Evolutionary conservation across 1,139 yeast genomes (phyloP).

Genomic region (Saccharomyces uvarum): DNA sequence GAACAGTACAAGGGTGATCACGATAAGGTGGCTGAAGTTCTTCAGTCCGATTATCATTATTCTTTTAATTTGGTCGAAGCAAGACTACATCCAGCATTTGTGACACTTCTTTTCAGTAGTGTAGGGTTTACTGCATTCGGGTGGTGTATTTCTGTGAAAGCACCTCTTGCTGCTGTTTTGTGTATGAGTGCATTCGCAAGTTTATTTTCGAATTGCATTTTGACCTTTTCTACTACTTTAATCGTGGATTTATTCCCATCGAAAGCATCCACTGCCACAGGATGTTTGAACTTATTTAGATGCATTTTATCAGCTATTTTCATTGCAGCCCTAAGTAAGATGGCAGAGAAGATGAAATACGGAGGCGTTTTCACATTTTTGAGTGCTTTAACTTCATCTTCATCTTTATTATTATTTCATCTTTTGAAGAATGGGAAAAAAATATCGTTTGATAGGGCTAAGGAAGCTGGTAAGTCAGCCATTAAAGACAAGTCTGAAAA

Average conservation of each 20-base stretch:
- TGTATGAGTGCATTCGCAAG: constrained; percentile 50
- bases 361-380: constrained; percentile 61
- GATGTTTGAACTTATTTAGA: constrained; percentile 50
- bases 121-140: constrained; percentile 50
- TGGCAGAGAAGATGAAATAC: constrained; percentile 42
- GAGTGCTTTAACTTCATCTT: constrained; percentile 35
- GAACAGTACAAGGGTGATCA: constrained; percentile 20
- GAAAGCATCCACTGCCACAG: constrained; percentile 51
- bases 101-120: constrained; percentile 35
- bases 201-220: constrained; percentile 43
- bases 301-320: constrained; percentile 55
- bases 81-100: constrained; percentile 36
- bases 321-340: constrained; percentile 50
- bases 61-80: constrained; percentile 42
- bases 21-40: constrained; percentile 17
- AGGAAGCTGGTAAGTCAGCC: background rate
- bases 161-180: constrained; percentile 48
- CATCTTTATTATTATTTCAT: constrained; percentile 18
- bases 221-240: constrained; percentile 47
- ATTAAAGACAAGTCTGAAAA: background rate
- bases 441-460: constrained; percentile 11
- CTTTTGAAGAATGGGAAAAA: constrained; percentile 26
- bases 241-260: constrained; percentile 54
- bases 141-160: constrained; percentile 53
- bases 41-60: constrained; percentile 17